phyloP scores from a whole-genome alignment of 768 basidiomycete species.

The Psilocybe subaeruginosa region DNA sequence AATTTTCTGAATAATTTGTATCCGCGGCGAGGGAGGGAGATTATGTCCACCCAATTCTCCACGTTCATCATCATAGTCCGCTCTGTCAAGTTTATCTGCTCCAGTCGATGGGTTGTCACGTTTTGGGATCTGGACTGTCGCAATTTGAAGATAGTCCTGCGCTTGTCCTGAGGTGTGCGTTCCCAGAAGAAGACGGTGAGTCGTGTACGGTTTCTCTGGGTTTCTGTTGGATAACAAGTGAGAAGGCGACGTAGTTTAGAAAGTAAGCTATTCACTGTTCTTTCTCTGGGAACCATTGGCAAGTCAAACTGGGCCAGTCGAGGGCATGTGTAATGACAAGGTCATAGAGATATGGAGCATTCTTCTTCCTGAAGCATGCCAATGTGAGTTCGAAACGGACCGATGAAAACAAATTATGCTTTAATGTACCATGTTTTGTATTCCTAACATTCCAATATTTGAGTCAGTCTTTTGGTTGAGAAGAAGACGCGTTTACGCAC shows the following conservation, averaged over 20 bases:
- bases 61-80: constrained; percentile 88
- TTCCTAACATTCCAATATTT: constrained; percentile 48
- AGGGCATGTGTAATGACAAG: constrained; percentile 96
- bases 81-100: constrained; percentile 77
- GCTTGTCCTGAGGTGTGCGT: constrained; percentile 97
- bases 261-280: constrained; percentile 61
- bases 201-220: constrained; percentile 90
- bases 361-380: constrained; percentile 76
- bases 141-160: constrained; percentile 95
- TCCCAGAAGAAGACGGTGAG: constrained; percentile 92
- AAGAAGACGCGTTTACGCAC: constrained; percentile 42
- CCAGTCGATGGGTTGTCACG: constrained; percentile 62
- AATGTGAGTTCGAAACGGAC: neutral
- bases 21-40: constrained; percentile 80
- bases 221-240: constrained; percentile 52
- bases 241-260: neutral
- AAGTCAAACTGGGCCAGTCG: constrained; percentile 97
- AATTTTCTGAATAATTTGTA: constrained; percentile 91
- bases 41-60: constrained; percentile 95
- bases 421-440: constrained; percentile 77
- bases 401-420: neutral
- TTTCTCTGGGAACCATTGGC: constrained; percentile 99
- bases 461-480: constrained; percentile 3
- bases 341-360: constrained; percentile 97
- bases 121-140: constrained; percentile 91